A percentile compares a stretch with the other conserved stretches of the same genome.
These are phyloP conservation scores for Ceratocystiopsis brevicomis DNA, from an alignment of 2,329 filamentous ascomycete species.

Conservation along the genomic window DNA sequence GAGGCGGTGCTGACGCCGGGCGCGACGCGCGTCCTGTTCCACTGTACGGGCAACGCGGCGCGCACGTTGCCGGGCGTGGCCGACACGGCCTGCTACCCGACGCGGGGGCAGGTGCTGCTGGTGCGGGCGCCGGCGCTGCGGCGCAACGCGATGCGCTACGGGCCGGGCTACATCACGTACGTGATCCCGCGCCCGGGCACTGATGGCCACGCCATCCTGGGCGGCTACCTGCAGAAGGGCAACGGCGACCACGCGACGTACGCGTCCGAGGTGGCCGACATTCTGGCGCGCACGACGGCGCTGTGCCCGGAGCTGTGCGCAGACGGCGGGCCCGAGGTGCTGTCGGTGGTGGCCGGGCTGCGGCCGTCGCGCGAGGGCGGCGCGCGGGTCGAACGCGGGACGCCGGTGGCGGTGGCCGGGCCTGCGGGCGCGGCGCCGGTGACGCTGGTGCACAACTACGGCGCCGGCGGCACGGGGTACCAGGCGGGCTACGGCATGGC, in stretches of 20 bases:
- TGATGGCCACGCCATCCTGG: conserved; percentile 18
- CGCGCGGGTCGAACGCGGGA: too few relatives aligned
- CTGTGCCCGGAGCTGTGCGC: conserved; percentile 17
- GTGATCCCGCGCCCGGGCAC: conserved; percentile 20
- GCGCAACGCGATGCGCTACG: conserved; percentile 21
- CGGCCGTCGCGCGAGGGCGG: too few relatives aligned
- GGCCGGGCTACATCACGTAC: conserved; percentile 21
- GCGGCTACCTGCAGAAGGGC: conserved; percentile 22
- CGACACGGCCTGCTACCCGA: conserved; percentile 22
- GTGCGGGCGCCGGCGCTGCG: conserved; percentile 16
- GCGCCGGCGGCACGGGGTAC: conserved; percentile 25
- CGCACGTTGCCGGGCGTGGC: conserved; percentile 17
- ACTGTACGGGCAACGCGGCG: conserved; percentile 12
- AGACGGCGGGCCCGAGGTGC: too few relatives aligned
- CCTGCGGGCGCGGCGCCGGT: conserved; percentile 11
- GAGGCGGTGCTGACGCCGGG: conserved; percentile 11
- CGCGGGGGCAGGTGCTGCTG: conserved; percentile 21
- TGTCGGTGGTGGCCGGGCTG: too few relatives aligned
- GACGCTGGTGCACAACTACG: conserved; percentile 23
- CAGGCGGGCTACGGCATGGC: conserved; percentile 25
- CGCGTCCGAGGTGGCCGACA: conserved; percentile 18
- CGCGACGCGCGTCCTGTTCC: conserved; percentile 12
- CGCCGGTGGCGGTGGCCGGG: conserved; percentile 20
- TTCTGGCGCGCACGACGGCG: conserved; percentile 17
- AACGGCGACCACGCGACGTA: conserved; percentile 17